Conservation (phyloP, 2,329 filamentous ascomycete species). For the Colletotrichum eleusines region DNA sequence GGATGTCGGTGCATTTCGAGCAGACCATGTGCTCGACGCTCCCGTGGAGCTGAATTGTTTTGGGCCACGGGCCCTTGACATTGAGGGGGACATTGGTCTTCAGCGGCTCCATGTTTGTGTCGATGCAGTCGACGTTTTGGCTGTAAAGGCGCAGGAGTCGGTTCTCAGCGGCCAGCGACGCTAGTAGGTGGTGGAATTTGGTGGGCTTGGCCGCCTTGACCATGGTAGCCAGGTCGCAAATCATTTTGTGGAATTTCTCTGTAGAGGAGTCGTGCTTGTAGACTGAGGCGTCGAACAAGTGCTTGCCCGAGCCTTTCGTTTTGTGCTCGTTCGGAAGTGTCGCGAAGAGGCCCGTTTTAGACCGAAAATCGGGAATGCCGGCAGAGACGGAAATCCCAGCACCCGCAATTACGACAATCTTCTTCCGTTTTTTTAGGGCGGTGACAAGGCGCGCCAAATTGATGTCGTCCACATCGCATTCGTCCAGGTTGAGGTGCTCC, state of each 20-base stretch:
- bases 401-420: conserved; percentile 96
- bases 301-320: conserved; percentile 91
- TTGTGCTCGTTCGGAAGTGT: conserved; percentile 89
- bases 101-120: conserved; percentile 84
- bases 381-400: conserved; percentile 97
- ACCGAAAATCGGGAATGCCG: conserved; percentile 97
- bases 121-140: conserved; percentile 97
- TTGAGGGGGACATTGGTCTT: conserved; percentile 84
- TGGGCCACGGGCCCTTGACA: conserved; percentile 89
- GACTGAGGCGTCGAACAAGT: conserved; percentile 96
- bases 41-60: conserved; percentile 92
- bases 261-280: conserved; percentile 94
- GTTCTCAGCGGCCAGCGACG: conserved; percentile 87
- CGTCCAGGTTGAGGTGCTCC: conserved; percentile 80
- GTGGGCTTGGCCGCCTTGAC: conserved; percentile 84
- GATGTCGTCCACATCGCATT: conserved; percentile 62
- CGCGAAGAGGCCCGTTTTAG: conserved; percentile 88
- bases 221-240: conserved; percentile 85
- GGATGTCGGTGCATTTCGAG: conserved; percentile 86
- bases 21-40: conserved; percentile 97
- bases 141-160: conserved; percentile 92
- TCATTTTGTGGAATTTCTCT: conserved; percentile 94
- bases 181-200: conserved; percentile 91
- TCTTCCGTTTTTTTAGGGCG: conserved; percentile 87
- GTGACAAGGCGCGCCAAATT: conserved; percentile 76